Evolutionary conservation across 2,329 filamentous ascomycete species (phyloP).

Genomic region (Arthrobotrys megalospora): DNA sequence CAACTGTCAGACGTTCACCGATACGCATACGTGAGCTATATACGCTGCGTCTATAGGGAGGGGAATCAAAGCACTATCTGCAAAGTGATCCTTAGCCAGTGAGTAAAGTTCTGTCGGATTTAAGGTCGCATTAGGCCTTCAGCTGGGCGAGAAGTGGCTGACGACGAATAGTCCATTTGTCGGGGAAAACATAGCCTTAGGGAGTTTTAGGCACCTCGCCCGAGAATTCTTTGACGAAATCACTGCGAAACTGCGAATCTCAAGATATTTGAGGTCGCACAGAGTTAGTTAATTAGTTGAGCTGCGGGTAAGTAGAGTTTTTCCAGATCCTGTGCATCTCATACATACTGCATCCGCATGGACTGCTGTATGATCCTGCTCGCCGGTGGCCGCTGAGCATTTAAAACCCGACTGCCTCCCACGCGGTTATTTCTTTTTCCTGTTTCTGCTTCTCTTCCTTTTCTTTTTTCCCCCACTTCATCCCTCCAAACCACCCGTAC

Average conservation of each 20-base stretch:
- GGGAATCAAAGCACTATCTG: conserved; percentile 10
- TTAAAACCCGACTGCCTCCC: conserved; percentile 57
- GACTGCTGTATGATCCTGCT: conserved; percentile 45
- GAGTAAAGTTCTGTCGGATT: conserved; percentile 27
- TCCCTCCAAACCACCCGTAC: conserved; percentile 27
- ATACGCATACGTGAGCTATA: conserved; percentile 36
- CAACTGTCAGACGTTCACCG: conserved; percentile 36
- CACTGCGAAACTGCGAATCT: conserved; percentile 13
- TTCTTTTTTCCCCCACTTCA: conserved; percentile 50
- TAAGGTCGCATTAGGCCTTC: conserved; percentile 19
- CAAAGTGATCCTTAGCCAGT: conserved; percentile 30
- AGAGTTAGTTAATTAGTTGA: conserved; percentile 15
- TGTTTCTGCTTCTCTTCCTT: conserved; percentile 52
- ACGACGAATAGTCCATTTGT: conserved; percentile 20
- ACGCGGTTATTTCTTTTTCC: conserved; percentile 62
- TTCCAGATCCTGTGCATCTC: conserved; percentile 46
- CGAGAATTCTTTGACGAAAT: background rate
- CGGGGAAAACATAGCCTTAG: conserved; percentile 13
- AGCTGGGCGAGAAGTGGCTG: conserved; percentile 36
- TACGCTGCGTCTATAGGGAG: conserved; percentile 31
- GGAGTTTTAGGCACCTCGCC: conserved; percentile 34
- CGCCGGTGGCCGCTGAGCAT: conserved; percentile 53
- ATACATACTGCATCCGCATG: conserved; percentile 42
- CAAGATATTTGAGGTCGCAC: conserved; percentile 35
- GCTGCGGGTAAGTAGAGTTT: conserved; percentile 44